phyloP scores from a whole-genome alignment of 768 basidiomycete genomes.

The Thelephora ganbajun region DNA sequence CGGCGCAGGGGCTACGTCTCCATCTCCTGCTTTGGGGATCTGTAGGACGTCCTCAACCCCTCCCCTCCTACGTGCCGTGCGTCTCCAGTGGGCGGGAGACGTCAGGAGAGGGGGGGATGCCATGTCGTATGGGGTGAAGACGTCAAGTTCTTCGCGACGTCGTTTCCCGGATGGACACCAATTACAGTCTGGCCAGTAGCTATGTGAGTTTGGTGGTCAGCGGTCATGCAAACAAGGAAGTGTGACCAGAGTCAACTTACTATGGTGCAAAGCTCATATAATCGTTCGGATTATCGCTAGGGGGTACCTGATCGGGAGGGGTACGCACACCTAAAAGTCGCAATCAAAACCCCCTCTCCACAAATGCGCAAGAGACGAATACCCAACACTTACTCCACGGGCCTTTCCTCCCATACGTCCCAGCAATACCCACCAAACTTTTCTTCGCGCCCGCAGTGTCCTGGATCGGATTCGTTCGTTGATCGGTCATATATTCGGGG shows the following conservation, averaged over 20 bases:
- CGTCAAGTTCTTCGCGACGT: constrained; percentile 4
- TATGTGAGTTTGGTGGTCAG: constrained; percentile 8
- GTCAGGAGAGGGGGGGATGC: neutral
- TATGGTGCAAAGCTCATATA: constrained; percentile 49
- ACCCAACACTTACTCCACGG: constrained; percentile 22
- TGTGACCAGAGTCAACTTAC: constrained; percentile 18
- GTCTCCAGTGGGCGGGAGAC: neutral
- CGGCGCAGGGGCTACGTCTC: neutral
- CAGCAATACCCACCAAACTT: constrained; percentile 24
- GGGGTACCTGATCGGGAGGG: constrained; percentile 17
- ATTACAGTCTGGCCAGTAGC: constrained; percentile 42
- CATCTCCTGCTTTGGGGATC: neutral
- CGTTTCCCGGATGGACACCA: constrained; percentile 23
- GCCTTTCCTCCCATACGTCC: constrained; percentile 21
- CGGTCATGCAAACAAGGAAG: neutral
- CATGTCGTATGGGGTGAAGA: neutral
- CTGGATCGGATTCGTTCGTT: constrained; percentile 9
- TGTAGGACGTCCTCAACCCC: neutral
- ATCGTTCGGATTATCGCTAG: constrained; percentile 28
- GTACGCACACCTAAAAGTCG: constrained; percentile 22
- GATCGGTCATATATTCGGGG: constrained; percentile 25
- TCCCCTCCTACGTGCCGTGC: neutral
- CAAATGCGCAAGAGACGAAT: neutral
- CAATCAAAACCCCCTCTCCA: neutral
- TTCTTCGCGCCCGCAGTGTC: constrained; percentile 20